Evolutionary conservation across 257 asterid species (phyloP), one percentile per base, ranked within the genome.

Genomic region (Nicotiana obtusifolia): DNA sequence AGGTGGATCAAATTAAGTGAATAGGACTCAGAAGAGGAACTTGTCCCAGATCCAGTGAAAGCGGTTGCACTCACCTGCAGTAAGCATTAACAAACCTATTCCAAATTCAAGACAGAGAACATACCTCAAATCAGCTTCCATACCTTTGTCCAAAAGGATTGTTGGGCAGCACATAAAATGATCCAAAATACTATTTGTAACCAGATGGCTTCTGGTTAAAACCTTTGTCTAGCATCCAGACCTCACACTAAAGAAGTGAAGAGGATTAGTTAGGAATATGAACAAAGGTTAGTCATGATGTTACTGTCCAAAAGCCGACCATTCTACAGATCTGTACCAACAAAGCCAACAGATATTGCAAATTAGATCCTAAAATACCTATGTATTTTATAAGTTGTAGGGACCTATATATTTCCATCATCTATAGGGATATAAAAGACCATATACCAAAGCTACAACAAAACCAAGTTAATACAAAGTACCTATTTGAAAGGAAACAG

Each of bases 181-280:
- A 80, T 81, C 87, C 88, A 84, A 81, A 90, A 82, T 82, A 85
- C 82, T 81, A 88, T 83, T 89, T 87, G 87, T 82, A 86, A 90
- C 93, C 93, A 88, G 91, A 85, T 85, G 49, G 62, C 87, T 89
- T 83, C 92, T 83, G 90, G 88, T 85, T 76, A 89, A 90, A 83
- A 84, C 88, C 83, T 86, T 87, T 92, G 84, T 89, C 88, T 83
- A 88, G 88, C 96, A 87, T 89, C 92, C 89, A 88, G 81, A 87
- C 87, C 89, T 88, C 94, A 91, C 83, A 80, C 84, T 91, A 86
- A 85, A 88, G 83, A 87, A 89, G 84, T 88, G 90, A 90, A 86
- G 84, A 89, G 83, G 88, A 89, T 88, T 84, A 87, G 90, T 89
- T 84, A 82, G 83, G 84, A 81, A 84, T 64, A 82, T 83, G 68